Base-by-base conservation (phyloP, 306 rosid species). In the Ziziphus jujuba region DNA sequence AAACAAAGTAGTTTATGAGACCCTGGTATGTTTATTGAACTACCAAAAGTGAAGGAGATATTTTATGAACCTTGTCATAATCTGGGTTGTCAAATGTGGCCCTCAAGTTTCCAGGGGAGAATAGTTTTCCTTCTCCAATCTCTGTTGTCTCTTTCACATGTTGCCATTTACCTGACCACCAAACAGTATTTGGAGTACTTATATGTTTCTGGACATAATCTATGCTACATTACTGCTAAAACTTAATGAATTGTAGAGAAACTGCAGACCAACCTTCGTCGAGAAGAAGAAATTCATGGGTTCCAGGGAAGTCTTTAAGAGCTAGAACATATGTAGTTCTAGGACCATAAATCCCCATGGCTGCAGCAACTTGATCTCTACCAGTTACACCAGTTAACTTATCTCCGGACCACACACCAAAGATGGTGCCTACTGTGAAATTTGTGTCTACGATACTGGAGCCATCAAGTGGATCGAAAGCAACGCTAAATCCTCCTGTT, bases 381-480 rank as follows among this genome's bases (percentile, higher is more conserved):
- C 99, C 99, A 0, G 86, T 85, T 45, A 95, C 79, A 16, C 97
- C 97, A 5, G 84, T 79, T 62, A 95, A 76, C 88, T 90, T 87
- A 69, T 95, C 97, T 38, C 99, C 99, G n/a, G 99, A 96, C 99
- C 99, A 90, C 79, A 88, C 99, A 3, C 99, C 99, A 66, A 95
- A 90, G 35, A 95, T 95, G 51, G 99, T 95, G 53, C 99, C 99
- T 3, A 95, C 99, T 21, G 96, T 95, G 85, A 95, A 95, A 73
- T 90, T 95, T 63, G 99, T 95, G 82, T 95, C 99, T 19, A 95
- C 99, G 1, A 95, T 95, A 59, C 99, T 95, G 12, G 99, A 95
- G 2, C 99, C 99, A 74, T 90, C 99, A n/a, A 95, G 89, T 33
- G 99, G 99, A 74, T 95, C 99, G 67, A 95, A 95, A 58, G 99